A percentile compares a stretch with the other conserved stretches of the same genome.
These are phyloP conservation scores for Erythrobasidium yunnanense DNA, from an alignment of 768 basidiomycete species.

Conservation along the genomic window DNA sequence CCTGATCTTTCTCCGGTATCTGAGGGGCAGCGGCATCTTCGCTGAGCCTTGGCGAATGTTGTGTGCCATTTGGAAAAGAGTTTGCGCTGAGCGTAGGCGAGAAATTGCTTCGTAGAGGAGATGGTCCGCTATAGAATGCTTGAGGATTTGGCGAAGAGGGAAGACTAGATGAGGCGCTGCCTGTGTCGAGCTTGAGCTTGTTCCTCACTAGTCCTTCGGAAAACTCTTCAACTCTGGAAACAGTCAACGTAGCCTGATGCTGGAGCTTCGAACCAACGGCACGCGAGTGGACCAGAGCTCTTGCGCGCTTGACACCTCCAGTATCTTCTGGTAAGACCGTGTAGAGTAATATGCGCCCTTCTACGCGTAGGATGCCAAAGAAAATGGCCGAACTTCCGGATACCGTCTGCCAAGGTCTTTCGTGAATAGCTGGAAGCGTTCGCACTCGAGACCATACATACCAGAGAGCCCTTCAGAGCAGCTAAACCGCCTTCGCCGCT, in stretches of 20 bases:
- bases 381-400: not conserved
- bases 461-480: not conserved
- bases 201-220: not conserved
- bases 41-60: too few relatives aligned
- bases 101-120: not conserved
- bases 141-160: constrained; percentile 20
- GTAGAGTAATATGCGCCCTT: constrained; percentile 14
- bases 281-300: constrained; percentile 17
- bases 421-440: not conserved
- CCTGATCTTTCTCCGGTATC: too few relatives aligned
- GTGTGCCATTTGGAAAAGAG: not conserved
- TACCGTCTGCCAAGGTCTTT: too few relatives aligned
- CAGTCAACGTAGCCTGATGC: constrained; percentile 8
- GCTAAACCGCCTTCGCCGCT: constrained; percentile 3
- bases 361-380: constrained; percentile 16
- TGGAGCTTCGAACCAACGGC: constrained; percentile 10
- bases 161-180: constrained; percentile 1
- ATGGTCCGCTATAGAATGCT: not conserved
- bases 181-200: constrained; percentile 27
- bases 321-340: constrained; percentile 22
- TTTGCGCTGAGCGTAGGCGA: not conserved
- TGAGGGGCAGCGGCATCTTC: too few relatives aligned
- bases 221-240: constrained; percentile 2
- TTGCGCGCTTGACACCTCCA: constrained; percentile 20
- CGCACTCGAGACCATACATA: not conserved